Percentiles rank a stretch among this genome's conserved stretches.
Conservation (phyloP, 108 stramenopile species). For the Parmales sp. region DNA sequence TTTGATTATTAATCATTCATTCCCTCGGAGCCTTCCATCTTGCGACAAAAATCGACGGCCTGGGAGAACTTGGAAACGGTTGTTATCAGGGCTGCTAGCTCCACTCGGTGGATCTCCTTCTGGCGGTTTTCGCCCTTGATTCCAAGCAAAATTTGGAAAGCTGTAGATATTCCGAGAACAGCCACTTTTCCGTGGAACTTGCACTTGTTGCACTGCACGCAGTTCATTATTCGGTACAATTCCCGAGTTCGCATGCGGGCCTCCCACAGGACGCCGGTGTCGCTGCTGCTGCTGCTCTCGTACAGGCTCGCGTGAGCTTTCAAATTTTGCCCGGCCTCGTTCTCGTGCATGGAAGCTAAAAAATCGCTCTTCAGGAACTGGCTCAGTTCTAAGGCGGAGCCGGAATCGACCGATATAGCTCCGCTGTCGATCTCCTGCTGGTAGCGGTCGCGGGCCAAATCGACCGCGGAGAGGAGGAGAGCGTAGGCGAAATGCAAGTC, state of each 20-base stretch:
- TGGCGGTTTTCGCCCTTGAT: constrained; percentile 52
- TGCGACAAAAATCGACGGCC: too few relatives aligned
- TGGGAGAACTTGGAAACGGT: constrained; percentile 64
- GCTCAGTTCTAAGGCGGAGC: too few relatives aligned
- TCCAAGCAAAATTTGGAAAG: constrained; percentile 64
- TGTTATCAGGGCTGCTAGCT: constrained; percentile 65
- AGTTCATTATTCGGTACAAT: constrained; percentile 89
- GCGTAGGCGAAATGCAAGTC: constrained; percentile 90
- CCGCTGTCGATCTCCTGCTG: constrained; percentile 52
- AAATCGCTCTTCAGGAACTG: too few relatives aligned
- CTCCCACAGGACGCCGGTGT: constrained; percentile 50
- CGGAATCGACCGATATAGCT: constrained; percentile 31
- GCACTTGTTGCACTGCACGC: constrained; percentile 96
- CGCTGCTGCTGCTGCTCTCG: background rate
- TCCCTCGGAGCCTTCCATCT: too few relatives aligned
- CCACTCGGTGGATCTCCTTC: constrained; percentile 58
- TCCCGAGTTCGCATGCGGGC: constrained; percentile 73
- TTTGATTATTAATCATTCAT: too few relatives aligned
- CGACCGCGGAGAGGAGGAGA: constrained; percentile 72
- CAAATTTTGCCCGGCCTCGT: too few relatives aligned
- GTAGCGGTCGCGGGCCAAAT: constrained; percentile 55
- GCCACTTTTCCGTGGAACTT: constrained; percentile 78
- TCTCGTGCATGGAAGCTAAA: too few relatives aligned
- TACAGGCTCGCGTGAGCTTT: too few relatives aligned
- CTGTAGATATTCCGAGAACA: constrained; percentile 78